Evolutionary conservation across 352 stramenopile species (phyloP), one percentile per base, ranked within the genome.

Genomic region (Halophytophthora polymorphica): DNA sequence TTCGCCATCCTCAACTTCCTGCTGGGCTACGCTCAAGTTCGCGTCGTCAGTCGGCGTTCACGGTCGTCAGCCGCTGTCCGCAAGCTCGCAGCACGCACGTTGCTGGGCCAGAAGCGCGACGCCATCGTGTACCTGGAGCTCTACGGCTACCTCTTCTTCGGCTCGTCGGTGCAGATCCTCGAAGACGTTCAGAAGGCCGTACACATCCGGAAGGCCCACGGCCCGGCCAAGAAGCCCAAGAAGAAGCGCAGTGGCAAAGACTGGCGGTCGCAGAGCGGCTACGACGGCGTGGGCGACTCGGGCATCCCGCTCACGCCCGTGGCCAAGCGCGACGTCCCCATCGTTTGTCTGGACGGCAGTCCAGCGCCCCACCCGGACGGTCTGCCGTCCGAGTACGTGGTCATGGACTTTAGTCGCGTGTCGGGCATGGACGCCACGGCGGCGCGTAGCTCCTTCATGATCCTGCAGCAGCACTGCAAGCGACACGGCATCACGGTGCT

Each of bases 371-470:
- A 77, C 37, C 54, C 63, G 0, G 59, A 85, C 12, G 77, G 75
- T 2, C 41, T 90, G n/a, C 76, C 80, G 1, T 91, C 83, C 1
- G 68, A 90, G 58, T 92, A 83, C 49, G 66, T 96, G n/a, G 83
- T 96, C 19, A 86, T 96, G 68, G 86, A 96, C 45, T 96, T 96
- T 49, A 81, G 59, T 15, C 82, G 76, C 35, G 87, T 95, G 28
- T 91, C 86, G 15, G 87, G 86, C 28, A 95, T 96, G 79, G 87
- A 96, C 57, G 84, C 84, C 2, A 95, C 87, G 6, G 85, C 84
- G 6, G 83, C 83, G 21, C 83, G 85, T 14, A 86, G 71, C 22
- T 87, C 75, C 23, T 84, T 95, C 46, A 90, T 91, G 80, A 90
- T 90, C 42, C 51, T 93, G 33, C 76, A 85, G 63, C 78, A 93